A percentile compares a stretch with the other conserved stretches of the same genome.
phyloP scores from a whole-genome alignment of 106 monocot genomes.

The Triglochin maritima region DNA sequence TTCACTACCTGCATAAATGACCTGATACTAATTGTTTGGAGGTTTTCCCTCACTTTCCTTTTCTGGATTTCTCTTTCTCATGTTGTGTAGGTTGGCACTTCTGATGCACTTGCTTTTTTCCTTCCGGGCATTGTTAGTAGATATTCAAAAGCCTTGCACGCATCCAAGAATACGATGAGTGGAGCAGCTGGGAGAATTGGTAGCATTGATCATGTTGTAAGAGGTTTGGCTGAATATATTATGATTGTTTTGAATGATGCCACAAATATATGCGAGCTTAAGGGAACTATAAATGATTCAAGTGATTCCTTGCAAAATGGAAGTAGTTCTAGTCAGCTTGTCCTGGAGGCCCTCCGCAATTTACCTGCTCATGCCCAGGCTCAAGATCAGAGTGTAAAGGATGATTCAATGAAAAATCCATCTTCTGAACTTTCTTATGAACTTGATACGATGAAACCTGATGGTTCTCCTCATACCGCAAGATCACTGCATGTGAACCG shows the following conservation, averaged over 20 bases:
- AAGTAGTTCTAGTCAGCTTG: conserved; percentile 36
- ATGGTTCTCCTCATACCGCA: conserved; percentile 2
- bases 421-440: conserved; percentile 1
- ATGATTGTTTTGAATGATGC: conserved; percentile 64
- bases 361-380: conserved; percentile 26
- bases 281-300: conserved; percentile 11
- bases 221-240: conserved; percentile 71
- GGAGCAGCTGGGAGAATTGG: conserved; percentile 66
- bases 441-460: conserved; percentile 5
- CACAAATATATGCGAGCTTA: conserved; percentile 34
- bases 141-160: conserved; percentile 58
- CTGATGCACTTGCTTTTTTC: conserved; percentile 92
- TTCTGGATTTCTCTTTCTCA: not conserved
- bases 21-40: not conserved
- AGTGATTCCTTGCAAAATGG: not conserved
- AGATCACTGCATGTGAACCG: conserved; percentile 48
- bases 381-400: conserved; percentile 14
- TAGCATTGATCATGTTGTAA: conserved; percentile 65
- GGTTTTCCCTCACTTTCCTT: too few relatives aligned
- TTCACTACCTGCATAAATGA: not conserved
- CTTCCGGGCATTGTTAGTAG: conserved; percentile 83
- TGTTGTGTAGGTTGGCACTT: conserved; percentile 59
- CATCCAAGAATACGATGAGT: conserved; percentile 57
- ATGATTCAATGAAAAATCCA: conserved; percentile 9
- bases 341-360: conserved; percentile 53